Base-by-base conservation (phyloP, 1,284 basidiomycete genomes). In the Puccinia novopanici region DNA sequence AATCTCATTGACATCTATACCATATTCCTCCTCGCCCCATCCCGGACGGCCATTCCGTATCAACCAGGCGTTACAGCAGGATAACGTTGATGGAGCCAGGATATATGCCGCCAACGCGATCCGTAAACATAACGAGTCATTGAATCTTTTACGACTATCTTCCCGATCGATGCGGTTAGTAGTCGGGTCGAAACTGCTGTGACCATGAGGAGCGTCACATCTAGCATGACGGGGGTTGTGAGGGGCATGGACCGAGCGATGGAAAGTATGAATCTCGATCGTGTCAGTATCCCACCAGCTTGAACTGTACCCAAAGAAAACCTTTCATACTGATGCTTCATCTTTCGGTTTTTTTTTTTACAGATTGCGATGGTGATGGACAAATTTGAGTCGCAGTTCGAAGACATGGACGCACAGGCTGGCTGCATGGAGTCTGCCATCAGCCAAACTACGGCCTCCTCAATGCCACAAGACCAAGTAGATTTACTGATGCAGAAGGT, bases 91-190 rank as follows among this genome's bases (percentile, higher is more conserved):
- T 82, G 95, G 96, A 65, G 97, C 97, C n/a, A 90, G 93, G 81
- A 99, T 99, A 88, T 99, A 99, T 86, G 97, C 97, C 19, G 91
- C 94, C 65, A 99, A 99, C 85, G 94, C 97, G 63, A 99, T 99
- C 85, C 90, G 97, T 77, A 99, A 99, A 90, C 98, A 99, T 90
- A 94, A 91, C 82, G 97, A 99, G 86, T 88, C 91, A 0, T 88
- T 99, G 82, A 99, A 98, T 86, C 88, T 98, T 6, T 89, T 98
- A 12, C 89, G 94, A 61, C 87, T 98, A 40, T 90, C 92, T 0
- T 94, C 93, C 84, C 89, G 97, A 94, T 99, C 86, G 97, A 99
- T 85, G 95, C 97, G 6, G 97, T 99, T 5, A 93, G 95, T 0
- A 95, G 93, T 84, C 88, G 97, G 34, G 96, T 99, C 0, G 96